Evolutionary conservation across 371 early-diverging fungal species (phyloP), one percentile per base, ranked within the genome.

Genomic region (Actinomortierella ambigua): DNA sequence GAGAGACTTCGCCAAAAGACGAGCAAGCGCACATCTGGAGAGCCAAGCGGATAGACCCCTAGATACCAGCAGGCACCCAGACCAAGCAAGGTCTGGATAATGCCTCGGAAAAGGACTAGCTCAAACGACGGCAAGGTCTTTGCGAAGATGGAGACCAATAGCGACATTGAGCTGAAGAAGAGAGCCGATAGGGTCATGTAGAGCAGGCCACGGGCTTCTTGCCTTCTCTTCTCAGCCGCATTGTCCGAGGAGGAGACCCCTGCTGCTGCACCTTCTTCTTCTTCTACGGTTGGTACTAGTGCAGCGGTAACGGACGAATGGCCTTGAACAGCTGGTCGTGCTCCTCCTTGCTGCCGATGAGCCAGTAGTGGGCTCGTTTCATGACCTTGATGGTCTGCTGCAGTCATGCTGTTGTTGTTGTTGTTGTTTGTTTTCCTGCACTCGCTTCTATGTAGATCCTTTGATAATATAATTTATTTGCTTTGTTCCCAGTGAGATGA

Each of bases 111-210:
- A 60, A 92, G 79, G 11, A 92, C 92, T 17, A 92, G 82, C 61
- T 91, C 84, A 11, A 89, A 81, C 0, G 87, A 81, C 0, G 90
- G 85, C 27, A 90, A 81, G 2, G 50, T 61, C 3, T 65, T 48
- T 3, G 86, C 85, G 20, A 85, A 79, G 27, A 87, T 53, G 56
- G 89, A 91, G 61, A 93, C 92, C 46, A 86, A 82, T 1, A 88
- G 79, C 1, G 90, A 85, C 85, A 90, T 91, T 40, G 83, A 63
- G 0, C 89, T 84, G 65, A 92, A 92, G 8, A 85, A 87, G 5
- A 91, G 63, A 0, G 93, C 91, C 5, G 94, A 92, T 4, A 85
- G 52, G 2, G 85, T 81, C 88, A 90, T 85, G 53, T 80, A 65
- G 20, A 78, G 39, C 42, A 85, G 54, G 2, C 85, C 85, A 2